Evolutionary conservation across 257 asterid species (phyloP).

Genomic region (Solanum medicagineum): DNA sequence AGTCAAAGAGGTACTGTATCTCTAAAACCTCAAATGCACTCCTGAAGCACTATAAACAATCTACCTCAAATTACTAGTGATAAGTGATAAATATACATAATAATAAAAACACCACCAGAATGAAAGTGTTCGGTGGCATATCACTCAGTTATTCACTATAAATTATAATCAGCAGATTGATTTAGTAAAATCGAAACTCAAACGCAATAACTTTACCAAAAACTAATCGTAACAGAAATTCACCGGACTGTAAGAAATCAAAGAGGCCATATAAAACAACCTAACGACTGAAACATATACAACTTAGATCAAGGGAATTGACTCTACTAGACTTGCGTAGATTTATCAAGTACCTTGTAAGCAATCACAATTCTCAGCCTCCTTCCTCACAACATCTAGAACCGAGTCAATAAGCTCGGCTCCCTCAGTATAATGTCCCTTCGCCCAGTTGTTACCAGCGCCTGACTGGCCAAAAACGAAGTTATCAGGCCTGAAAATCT

Average conservation of each 20-base stretch:
- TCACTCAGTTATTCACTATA: neutral
- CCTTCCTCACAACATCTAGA: neutral
- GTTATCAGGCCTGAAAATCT: neutral
- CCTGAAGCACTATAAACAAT: neutral
- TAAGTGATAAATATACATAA: neutral
- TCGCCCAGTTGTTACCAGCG: neutral
- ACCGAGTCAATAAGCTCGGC: neutral
- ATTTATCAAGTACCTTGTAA: neutral
- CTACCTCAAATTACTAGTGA: neutral
- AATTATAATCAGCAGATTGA: neutral
- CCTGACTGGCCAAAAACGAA: neutral
- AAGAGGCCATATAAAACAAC: neutral
- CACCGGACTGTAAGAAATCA: neutral
- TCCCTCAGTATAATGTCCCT: neutral
- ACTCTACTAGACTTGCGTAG: neutral
- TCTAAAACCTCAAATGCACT: neutral
- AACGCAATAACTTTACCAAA: neutral
- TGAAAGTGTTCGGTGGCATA: neutral
- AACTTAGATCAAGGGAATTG: neutral
- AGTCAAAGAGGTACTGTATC: neutral
- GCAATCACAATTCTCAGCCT: neutral
- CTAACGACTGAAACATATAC: neutral
- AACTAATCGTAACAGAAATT: neutral
- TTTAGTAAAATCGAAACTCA: neutral
- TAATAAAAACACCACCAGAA: neutral